These are phyloP conservation scores for Trichoderma lentiforme DNA, from an alignment of 2,329 filamentous ascomycete genomes.

Conservation along the genomic window DNA sequence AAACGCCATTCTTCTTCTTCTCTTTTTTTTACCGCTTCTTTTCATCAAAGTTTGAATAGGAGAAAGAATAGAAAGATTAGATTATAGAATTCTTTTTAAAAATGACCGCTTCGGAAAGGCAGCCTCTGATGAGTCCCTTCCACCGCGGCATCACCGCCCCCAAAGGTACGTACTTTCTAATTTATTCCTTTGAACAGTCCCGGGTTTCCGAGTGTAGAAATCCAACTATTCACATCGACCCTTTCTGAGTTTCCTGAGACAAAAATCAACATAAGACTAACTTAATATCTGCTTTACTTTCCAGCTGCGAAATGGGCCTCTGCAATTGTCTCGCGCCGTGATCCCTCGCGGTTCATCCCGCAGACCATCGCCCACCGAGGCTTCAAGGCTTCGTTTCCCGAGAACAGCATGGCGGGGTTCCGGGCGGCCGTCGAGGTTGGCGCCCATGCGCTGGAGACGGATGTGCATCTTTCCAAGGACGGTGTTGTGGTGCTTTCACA, in stretches of 20 bases:
- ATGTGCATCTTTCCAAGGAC: slow-evolving; percentile 79
- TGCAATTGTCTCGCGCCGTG: slow-evolving; percentile 30
- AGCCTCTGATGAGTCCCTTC: background rate
- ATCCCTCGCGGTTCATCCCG: slow-evolving; percentile 44
- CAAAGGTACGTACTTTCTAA: background rate
- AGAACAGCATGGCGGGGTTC: slow-evolving; percentile 84
- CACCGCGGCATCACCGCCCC: slow-evolving; percentile 1
- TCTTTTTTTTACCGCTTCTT: background rate
- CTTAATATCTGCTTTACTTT: too few species aligned
- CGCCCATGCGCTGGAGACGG: slow-evolving; percentile 81
- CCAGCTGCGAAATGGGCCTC: slow-evolving; percentile 33
- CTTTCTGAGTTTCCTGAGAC: background rate
- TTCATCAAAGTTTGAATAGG: background rate
- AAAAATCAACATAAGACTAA: too few species aligned
- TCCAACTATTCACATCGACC: background rate
- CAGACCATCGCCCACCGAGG: slow-evolving; percentile 77
- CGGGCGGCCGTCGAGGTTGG: slow-evolving; percentile 68
- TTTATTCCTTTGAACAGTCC: background rate
- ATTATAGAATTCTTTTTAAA: background rate
- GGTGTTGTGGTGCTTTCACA: slow-evolving; percentile 82
- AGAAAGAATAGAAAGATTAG: background rate
- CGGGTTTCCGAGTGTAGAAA: background rate
- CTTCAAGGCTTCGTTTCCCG: slow-evolving; percentile 73
- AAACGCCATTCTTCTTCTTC: background rate
- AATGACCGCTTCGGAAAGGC: background rate